A percentile compares a stretch with the other conserved stretches of the same genome.
These are phyloP conservation scores for Kwoniella bestiolae DNA, from an alignment of 768 basidiomycete genomes.

Conservation along the genomic window DNA sequence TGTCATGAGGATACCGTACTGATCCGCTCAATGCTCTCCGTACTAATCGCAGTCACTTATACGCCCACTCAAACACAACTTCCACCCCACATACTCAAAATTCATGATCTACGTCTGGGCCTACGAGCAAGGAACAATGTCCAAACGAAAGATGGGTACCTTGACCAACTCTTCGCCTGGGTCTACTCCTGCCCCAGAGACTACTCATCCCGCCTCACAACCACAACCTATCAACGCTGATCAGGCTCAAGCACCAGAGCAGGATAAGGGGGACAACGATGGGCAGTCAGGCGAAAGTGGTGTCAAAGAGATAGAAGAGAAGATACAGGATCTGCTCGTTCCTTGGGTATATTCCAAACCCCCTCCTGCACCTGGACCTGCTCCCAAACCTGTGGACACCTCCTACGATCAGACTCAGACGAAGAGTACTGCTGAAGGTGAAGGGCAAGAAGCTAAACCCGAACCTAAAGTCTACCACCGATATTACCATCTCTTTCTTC, in stretches of 20 bases:
- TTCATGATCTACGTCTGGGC: constrained; percentile 97
- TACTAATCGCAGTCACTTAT: constrained; percentile 22
- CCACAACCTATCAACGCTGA: constrained; percentile 8
- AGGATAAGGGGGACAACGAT: background rate
- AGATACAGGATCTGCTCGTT: constrained; percentile 54
- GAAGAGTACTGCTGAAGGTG: background rate
- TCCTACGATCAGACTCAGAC: background rate
- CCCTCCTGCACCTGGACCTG: constrained; percentile 7
- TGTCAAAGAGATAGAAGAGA: constrained; percentile 20
- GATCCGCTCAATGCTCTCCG: background rate
- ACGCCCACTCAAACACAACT: constrained; percentile 30
- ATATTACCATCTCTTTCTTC: constrained; percentile 94
- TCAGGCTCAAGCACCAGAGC: background rate
- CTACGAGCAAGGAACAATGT: constrained; percentile 83
- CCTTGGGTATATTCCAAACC: constrained; percentile 52
- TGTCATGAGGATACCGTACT: no score
- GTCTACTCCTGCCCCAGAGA: background rate
- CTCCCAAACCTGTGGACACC: background rate
- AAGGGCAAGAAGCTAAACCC: background rate
- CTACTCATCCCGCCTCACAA: background rate
- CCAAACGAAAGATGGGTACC: constrained; percentile 70
- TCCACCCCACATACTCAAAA: constrained; percentile 60
- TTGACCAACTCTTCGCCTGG: constrained; percentile 43
- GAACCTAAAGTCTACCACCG: constrained; percentile 68
- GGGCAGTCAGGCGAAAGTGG: constrained; percentile 21